Base-by-base conservation (phyloP, 805 yeast genomes). In the Candida verbasci region DNA sequence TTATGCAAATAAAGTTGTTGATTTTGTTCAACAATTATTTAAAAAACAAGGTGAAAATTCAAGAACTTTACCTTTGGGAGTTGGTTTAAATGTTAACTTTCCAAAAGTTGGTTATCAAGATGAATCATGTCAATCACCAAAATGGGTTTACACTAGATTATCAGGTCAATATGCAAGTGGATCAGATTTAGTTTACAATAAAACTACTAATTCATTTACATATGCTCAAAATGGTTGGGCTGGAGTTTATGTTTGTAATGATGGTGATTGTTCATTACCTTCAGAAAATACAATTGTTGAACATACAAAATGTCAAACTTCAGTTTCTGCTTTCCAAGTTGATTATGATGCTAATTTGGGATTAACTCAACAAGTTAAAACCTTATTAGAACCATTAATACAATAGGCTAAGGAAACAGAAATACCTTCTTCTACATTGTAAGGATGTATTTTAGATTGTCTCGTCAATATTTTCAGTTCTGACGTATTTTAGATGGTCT, bases 71-170 rank as follows among this genome's bases (percentile, higher is more conserved):
- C 78, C 78, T 34, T 38, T 56, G 27, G 65, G 66, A 29, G 60
- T 57, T 35, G 78, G 76, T 46, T 41, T 72, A 38, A 71, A 68
- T 49, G 76, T 73, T 38, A 73, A 74, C 55, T 58, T 63, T 49
- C 78, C 79, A 34, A 33, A 37, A 10, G 78, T 72, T 18, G 70
- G 72, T 18, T 48, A 54, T 44, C 47, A 47, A 29, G 44, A 64
- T 33, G 71, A 68, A 41, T 38, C 62, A 6, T 76, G 80, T 56
- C 40, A 45, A 17, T 57, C 58, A 38, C 76, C 78, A 35, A 50
- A 58, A 18, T 74, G 55, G 49, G 64, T 60, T 25, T 62, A 54
- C 45, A 53, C 78, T 11, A 68, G 80, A 57, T 41, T 73, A 36
- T 57, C 71, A 8, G 80, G 80, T 17, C 44, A 50, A 12, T 58